Evolutionary conservation across 768 basidiomycete genomes (phyloP), one percentile per base, ranked within the genome.

Genomic region (Steccherinum ochraceum): DNA sequence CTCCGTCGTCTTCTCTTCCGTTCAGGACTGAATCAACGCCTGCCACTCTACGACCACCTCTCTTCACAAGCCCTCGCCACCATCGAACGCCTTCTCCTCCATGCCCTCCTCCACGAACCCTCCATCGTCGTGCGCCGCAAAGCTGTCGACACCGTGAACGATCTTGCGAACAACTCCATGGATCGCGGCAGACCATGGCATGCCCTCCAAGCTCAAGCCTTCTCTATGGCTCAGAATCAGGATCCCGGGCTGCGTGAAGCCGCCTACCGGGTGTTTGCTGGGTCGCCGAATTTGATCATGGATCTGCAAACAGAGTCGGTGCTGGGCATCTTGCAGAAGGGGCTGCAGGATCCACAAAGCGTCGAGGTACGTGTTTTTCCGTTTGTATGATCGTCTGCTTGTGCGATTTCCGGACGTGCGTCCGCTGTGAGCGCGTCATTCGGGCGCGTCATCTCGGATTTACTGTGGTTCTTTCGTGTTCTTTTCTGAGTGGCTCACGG

Each of bases 1-100:
- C 77, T 90, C 24, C 81, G 89, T 7, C 80, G 89, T 4, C 75
- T 92, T 3, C 78, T 89, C 24, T 91, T 92, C 65, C 79, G 88
- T 64, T 26, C 67, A 57, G 44, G 69, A 60, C 16, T 58, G 56
- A 25, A 58, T 49, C 43, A 72, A 66, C 57, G 62, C 60, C 5
- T 66, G 70, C 13, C 83, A 1, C 73, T 90, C 10, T 91, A 89
- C 60, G 89, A 92, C 67, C 84, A 84, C 46, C 77, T 92, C 35
- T 81, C 86, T 1, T 65, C 80, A 1, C 75, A 80, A 45, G 80
- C 83, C 0, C 72, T 90, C 51, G 71, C 74, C 3, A 81, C 81
- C 0, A 78, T 90, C 43, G 86, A 91, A 58, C 76, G 84, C 2
- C 75, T 87, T 3, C 75, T 91, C 21, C 74, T 91, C 1, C 81